Evolutionary conservation across 2,329 filamentous ascomycete species (phyloP).

Genomic region (Diaporthe citriasiana): DNA sequence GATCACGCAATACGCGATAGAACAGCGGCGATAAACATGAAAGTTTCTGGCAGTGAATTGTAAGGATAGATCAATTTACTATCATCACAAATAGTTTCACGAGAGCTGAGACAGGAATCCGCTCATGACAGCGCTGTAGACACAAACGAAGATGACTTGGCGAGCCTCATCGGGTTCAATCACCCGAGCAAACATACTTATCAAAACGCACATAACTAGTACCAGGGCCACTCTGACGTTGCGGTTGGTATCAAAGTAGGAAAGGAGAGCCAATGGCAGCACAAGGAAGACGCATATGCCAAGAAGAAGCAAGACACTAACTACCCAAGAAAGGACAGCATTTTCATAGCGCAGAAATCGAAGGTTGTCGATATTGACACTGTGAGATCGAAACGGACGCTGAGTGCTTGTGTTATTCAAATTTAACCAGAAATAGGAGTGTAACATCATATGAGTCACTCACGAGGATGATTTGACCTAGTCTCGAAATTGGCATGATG

Average conservation of each 20-base stretch:
- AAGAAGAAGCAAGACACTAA: neutral
- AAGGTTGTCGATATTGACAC: neutral
- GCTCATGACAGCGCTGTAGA: conserved; percentile 10
- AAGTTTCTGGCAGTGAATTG: too few relatives aligned
- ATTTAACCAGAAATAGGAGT: neutral
- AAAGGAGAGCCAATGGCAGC: conserved; percentile 18
- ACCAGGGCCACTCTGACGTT: neutral
- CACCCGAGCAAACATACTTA: conserved; percentile 10
- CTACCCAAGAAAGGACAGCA: neutral
- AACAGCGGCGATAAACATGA: too few relatives aligned
- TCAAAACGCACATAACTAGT: conserved; percentile 11
- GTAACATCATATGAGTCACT: neutral
- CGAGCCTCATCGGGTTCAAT: conserved; percentile 14
- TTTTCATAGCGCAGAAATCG: conserved; percentile 1
- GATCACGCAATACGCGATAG: too few relatives aligned
- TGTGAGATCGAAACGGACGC: neutral
- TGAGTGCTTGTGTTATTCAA: neutral
- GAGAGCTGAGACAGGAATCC: neutral
- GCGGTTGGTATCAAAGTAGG: conserved; percentile 15
- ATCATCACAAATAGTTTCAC: neutral
- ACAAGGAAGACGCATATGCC: conserved; percentile 23
- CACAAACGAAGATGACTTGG: neutral
- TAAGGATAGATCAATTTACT: too few relatives aligned
- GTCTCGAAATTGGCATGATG: neutral
- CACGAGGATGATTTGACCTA: conserved; percentile 6